These are phyloP conservation scores for Mayamaea pseudoterrestris DNA, from an alignment of 108 stramenopile genomes.

Conservation along the genomic window DNA sequence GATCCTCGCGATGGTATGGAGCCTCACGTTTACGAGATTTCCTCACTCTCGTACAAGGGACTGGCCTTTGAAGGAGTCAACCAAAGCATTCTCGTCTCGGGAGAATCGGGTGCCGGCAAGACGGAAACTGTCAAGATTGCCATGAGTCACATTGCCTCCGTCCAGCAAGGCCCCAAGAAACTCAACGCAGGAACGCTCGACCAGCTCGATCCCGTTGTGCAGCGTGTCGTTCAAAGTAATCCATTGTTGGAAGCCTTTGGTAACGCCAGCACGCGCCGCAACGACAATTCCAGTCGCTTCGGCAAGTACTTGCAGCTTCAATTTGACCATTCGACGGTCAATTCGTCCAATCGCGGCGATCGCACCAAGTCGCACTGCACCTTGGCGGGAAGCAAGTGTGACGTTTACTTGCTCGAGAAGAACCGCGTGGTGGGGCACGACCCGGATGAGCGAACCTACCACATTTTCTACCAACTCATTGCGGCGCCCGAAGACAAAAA, in stretches of 20 bases:
- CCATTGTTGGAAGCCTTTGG: conserved; percentile 88
- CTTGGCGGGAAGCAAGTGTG: conserved; percentile 54
- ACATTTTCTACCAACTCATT: conserved; percentile 96
- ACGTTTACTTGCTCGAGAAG: conserved; percentile 95
- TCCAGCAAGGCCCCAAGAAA: conserved; percentile 27
- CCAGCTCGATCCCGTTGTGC: conserved; percentile 15
- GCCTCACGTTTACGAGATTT: conserved; percentile 79
- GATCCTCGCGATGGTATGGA: conserved; percentile 29
- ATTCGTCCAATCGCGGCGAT: too few species aligned
- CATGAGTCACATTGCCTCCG: conserved; percentile 82
- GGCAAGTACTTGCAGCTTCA: conserved; percentile 48
- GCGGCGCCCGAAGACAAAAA: conserved; percentile 60
- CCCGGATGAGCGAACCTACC: conserved; percentile 93
- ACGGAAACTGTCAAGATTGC: conserved; percentile 91
- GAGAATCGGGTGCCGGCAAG: conserved; percentile 90
- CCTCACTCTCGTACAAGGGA: conserved; percentile 65
- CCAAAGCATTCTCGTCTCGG: conserved; percentile 82
- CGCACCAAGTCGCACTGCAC: conserved; percentile 24
- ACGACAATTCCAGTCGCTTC: conserved; percentile 79
- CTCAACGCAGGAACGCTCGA: not conserved
- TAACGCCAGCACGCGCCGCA: conserved; percentile 78
- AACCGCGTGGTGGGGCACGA: conserved; percentile 82
- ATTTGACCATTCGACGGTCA: conserved; percentile 2
- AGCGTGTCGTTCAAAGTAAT: conserved; percentile 74
- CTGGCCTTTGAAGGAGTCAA: conserved; percentile 47